These are phyloP conservation scores for Oryza punctata DNA, from an alignment of 176 grass and related monocot species.

Conservation along the genomic window DNA sequence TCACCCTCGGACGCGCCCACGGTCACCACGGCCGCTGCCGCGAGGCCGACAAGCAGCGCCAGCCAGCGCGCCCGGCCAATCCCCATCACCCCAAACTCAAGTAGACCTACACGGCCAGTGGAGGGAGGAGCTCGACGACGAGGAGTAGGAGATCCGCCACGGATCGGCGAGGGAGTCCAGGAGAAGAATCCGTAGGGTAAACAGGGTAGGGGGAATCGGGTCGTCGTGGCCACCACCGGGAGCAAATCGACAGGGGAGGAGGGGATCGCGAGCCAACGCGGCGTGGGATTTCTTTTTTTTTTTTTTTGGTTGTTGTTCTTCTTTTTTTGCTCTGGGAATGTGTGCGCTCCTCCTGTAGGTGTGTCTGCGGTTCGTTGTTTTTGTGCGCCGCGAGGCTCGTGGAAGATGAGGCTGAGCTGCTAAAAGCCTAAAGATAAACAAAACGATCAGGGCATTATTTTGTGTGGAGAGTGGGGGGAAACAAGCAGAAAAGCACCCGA, in stretches of 20 bases:
- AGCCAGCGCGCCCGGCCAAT: conserved; percentile 17
- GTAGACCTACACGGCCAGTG: not conserved
- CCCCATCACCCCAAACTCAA: conserved; percentile 18
- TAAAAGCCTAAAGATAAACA: conserved; percentile 18
- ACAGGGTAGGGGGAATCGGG: no score
- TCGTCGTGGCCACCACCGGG: not conserved
- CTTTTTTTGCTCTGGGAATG: not conserved
- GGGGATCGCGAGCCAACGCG: not conserved
- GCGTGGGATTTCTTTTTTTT: not conserved
- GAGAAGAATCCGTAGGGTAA: not conserved
- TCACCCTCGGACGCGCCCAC: conserved; percentile 36
- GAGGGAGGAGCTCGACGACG: not conserved
- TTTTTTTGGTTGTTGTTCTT: not conserved
- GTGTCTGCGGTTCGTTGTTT: conserved; percentile 25
- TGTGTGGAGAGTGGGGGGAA: not conserved
- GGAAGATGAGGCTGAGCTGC: not conserved
- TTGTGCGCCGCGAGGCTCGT: conserved; percentile 9
- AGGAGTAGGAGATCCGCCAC: not conserved
- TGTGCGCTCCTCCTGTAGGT: not conserved
- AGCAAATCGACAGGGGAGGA: not conserved
- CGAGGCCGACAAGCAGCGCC: conserved; percentile 4
- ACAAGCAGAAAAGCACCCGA: not conserved
- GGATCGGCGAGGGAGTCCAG: no score
- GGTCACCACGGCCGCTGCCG: conserved; percentile 3
- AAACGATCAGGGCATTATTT: not conserved